Conservation (phyloP, 75 land plant species). For the Pinus taeda region DNA sequence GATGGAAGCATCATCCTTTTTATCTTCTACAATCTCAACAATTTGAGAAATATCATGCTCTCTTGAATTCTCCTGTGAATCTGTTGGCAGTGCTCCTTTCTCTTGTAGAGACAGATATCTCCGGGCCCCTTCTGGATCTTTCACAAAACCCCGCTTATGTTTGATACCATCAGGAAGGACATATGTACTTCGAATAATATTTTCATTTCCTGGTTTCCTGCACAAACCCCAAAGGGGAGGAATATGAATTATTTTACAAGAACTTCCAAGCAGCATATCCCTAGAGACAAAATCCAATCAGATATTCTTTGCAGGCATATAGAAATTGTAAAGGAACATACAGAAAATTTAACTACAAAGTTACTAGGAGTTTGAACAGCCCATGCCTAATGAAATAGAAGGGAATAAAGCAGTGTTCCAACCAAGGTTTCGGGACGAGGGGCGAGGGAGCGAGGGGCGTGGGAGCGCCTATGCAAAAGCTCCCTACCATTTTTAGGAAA, state of each 20-base stretch:
- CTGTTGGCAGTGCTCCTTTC: conserved; percentile 16
- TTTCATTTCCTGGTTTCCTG: conserved; percentile 65
- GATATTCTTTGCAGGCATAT: no score
- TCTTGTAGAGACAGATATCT: conserved; percentile 28
- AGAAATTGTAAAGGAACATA: neutral
- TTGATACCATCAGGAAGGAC: conserved; percentile 94
- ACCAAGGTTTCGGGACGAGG: no score
- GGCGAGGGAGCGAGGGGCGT: no score
- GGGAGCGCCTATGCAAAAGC: no score
- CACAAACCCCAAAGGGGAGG: neutral
- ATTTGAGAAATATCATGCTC: conserved; percentile 14
- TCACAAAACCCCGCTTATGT: conserved; percentile 83
- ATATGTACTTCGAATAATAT: conserved; percentile 68
- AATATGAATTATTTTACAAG: neutral
- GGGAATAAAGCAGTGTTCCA: neutral
- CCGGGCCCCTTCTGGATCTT: conserved; percentile 60
- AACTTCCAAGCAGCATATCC: no score
- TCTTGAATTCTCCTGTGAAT: neutral
- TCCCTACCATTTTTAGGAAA: no score
- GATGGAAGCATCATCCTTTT: conserved; percentile 32
- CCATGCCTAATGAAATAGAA: neutral
- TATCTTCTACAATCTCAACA: conserved; percentile 30
- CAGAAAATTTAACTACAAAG: neutral
- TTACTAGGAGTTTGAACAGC: neutral
- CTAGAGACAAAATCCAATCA: no score